Percentiles rank a stretch among this genome's conserved stretches.
Evolutionary conservation across 2,329 filamentous ascomycete species (phyloP).

Genomic region (Clarireedia monteithiana): DNA sequence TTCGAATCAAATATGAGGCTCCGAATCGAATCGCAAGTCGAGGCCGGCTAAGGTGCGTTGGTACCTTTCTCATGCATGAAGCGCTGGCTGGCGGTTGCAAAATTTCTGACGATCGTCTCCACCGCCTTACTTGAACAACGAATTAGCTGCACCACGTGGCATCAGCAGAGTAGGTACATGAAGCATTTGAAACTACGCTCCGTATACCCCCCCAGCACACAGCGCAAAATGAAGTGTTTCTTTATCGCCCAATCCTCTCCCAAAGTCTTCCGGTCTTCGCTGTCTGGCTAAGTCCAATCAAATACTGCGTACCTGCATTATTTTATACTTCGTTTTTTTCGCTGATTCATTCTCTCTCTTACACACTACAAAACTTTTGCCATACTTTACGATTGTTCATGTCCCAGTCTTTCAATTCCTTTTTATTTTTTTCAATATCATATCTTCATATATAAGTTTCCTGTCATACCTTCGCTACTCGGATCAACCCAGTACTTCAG

Average conservation of each 20-base stretch:
- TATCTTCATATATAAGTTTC: neutral
- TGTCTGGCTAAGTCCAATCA: neutral
- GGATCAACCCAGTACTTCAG: neutral
- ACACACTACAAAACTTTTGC: neutral
- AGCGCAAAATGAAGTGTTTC: conserved; percentile 6
- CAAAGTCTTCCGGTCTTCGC: neutral
- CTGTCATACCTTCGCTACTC: neutral
- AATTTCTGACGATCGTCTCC: conserved; percentile 3
- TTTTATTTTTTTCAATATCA: neutral
- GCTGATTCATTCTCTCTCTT: neutral
- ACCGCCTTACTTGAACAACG: conserved; percentile 8
- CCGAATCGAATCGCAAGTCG: neutral
- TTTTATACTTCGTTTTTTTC: conserved; percentile 1
- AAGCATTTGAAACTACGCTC: neutral
- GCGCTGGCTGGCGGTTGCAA: conserved; percentile 5
- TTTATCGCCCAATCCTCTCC: conserved; percentile 8
- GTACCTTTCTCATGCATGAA: neutral
- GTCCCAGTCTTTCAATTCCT: conserved; percentile 4
- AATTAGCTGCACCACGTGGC: conserved; percentile 9
- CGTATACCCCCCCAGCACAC: neutral
- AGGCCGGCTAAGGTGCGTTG: neutral
- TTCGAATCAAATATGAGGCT: neutral
- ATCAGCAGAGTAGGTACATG: conserved; percentile 1
- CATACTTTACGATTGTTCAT: neutral
- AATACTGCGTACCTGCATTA: conserved; percentile 5